Evolutionary conservation across 495 filamentous ascomycete genomes (phyloP), one percentile per base, ranked within the genome.

Genomic region (Tirmania nivea): DNA sequence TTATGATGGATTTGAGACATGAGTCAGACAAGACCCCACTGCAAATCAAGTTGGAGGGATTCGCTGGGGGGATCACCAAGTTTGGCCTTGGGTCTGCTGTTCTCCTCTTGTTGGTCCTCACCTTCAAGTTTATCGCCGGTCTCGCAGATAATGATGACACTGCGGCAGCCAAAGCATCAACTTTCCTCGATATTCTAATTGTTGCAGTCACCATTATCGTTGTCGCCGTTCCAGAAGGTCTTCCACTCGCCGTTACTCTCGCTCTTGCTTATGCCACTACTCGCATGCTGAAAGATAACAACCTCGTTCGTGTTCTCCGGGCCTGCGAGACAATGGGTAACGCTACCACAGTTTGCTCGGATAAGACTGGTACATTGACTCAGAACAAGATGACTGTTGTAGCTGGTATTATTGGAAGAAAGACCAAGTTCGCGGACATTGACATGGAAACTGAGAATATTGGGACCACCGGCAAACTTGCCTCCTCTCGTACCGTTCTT

Each of bases 311-410:
- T 31, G 75, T 89, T 53, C 71, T 96, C 39, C 80, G 86, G 60
- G 88, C 89, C 48, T 96, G 89, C 66, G 89, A 96, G 66, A 92
- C 89, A n/a, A 96, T 96, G 89, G 89, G 89, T 20, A 94, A 94
- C 66, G 89, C 89, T 5, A 94, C 88, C 0, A 89, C 85, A 1
- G 84, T 96, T 50, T 96, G 89, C 68, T 94, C 88, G 3, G 89
- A 96, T 69, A 96, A 96, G 66, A 96, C 89, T 0, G 89, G 89
- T 53, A 96, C 89, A 2, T 70, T 96, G n/a, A 90, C 85, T 0
- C 80, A 88, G 65, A 94, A 94, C 61, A 86, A 84, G 69, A 94
- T 94, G 86, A 80, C 77, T 35, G 81, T 86, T 9, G 84, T 92
- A 53, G 78, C 84, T 25, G 86, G 78, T 3, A 84, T 83, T 8